A percentile compares a stretch with the other conserved stretches of the same genome.
Evolutionary conservation across 805 yeast species (phyloP).

Genomic region (Tetrapisispora pingtungensis): DNA sequence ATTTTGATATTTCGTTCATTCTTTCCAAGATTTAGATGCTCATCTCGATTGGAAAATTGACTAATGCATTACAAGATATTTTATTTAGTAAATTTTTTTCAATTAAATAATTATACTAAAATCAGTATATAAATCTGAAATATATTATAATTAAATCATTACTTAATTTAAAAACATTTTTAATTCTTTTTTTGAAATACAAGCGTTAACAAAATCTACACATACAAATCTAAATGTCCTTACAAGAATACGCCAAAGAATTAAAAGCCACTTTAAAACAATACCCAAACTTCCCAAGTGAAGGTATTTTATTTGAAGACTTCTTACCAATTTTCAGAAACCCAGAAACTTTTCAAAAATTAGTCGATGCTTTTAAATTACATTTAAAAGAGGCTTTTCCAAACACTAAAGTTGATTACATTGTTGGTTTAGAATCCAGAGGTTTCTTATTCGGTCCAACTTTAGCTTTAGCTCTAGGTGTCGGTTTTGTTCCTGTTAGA

Average conservation of each 20-base stretch:
- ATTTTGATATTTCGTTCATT: too few relatives aligned
- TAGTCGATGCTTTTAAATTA: conserved; percentile 68
- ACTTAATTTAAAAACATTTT: too few relatives aligned
- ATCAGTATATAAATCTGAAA: too few relatives aligned
- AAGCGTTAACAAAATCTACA: too few relatives aligned
- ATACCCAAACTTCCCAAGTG: conserved; percentile 88
- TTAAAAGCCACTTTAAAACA: conserved; percentile 51
- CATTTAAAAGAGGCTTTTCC: conserved; percentile 52
- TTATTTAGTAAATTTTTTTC: too few relatives aligned
- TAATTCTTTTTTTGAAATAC: too few relatives aligned
- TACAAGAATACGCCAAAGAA: conserved; percentile 32
- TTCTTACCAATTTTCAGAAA: conserved; percentile 86
- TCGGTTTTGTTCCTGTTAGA: conserved; percentile 92
- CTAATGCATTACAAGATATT: too few relatives aligned
- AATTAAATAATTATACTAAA: too few relatives aligned
- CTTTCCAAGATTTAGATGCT: too few relatives aligned
- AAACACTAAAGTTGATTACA: conserved; percentile 63
- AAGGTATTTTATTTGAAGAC: conserved; percentile 92
- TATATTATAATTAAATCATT: too few relatives aligned
- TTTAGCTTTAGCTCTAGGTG: conserved; percentile 76
- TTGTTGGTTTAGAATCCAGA: conserved; percentile 92
- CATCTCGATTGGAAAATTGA: too few relatives aligned
- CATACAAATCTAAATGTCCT: conserved; percentile 23
- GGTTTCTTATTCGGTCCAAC: conserved; percentile 97
- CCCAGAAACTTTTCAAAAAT: conserved; percentile 71